Conservation (phyloP, 352 stramenopile genomes). For the Pythium aquatile region DNA sequence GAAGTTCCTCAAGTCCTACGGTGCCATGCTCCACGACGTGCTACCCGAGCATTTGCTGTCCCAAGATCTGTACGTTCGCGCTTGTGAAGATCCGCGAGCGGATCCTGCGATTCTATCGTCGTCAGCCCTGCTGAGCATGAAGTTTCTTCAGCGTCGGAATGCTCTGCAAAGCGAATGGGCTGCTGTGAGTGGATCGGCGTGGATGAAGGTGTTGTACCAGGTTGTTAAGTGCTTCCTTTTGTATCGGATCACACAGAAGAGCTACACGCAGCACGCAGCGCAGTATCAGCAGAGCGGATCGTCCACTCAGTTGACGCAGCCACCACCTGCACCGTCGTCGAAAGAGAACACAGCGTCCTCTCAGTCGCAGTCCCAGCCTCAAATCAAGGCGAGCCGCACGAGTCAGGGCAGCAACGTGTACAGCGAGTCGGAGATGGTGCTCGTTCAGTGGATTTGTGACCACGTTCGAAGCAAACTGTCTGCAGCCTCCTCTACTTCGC, state of each 20-base stretch:
- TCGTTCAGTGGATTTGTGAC: slow-evolving; percentile 90
- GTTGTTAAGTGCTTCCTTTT: slow-evolving; percentile 93
- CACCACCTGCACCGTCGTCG: slow-evolving; percentile 13
- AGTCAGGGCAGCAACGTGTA: slow-evolving; percentile 90
- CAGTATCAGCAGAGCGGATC: background rate
- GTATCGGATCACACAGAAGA: slow-evolving; percentile 84
- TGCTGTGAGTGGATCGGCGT: slow-evolving; percentile 49
- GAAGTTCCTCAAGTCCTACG: slow-evolving; percentile 90
- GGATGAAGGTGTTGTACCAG: slow-evolving; percentile 90
- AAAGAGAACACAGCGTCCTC: slow-evolving; percentile 15
- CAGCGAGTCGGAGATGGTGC: slow-evolving; percentile 87
- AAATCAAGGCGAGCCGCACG: slow-evolving; percentile 9
- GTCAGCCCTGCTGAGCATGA: slow-evolving; percentile 31
- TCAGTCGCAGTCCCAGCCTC: background rate
- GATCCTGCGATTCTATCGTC: slow-evolving; percentile 53
- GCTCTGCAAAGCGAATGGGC: slow-evolving; percentile 61
- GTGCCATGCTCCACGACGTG: slow-evolving; percentile 89
- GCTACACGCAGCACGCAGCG: slow-evolving; percentile 37
- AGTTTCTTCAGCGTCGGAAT: slow-evolving; percentile 53
- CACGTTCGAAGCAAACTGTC: slow-evolving; percentile 39
- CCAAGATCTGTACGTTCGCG: slow-evolving; percentile 79
- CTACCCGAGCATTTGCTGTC: slow-evolving; percentile 73
- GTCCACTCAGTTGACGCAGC: background rate
- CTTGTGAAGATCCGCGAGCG: slow-evolving; percentile 61
- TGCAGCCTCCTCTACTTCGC: slow-evolving; percentile 4